Base-by-base conservation (phyloP, 306 rosid genomes). In the Dryas octopetala region DNA sequence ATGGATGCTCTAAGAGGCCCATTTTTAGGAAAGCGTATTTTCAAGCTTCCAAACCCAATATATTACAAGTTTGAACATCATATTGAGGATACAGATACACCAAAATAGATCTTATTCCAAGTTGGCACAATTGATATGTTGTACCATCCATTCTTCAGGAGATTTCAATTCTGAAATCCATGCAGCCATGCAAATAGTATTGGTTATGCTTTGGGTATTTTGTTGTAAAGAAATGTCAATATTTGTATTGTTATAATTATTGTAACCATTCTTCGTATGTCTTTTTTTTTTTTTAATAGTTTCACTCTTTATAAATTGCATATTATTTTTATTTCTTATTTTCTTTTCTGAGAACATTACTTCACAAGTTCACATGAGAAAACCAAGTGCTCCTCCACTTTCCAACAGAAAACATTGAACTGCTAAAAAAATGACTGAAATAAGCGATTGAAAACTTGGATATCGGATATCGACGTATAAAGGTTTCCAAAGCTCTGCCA, bases 21-120 rank as follows among this genome's bases (percentile, higher is more conserved):
- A 46, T 73, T 74, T 59, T 10, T 63, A 15, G 86, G 85, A 47
- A 76, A 76, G 55, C 85, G 51, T 16, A 71, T 53, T 48, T 88
- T 88, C 78, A 88, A 88, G 89, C 88, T 88, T 80, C 98, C 97
- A 16, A 79, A 78, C 46, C 81, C 87, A 40, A 7, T 83, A n/a
- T 81, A 76, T 76, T 79, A 80, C 85, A 85, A 40, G 71, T 74
- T 79, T 73, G 80, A 80, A 68, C 70, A 73, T 65, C 85, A 62
- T 68, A 63, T 40, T 47, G 67, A 49, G 68, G 74, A 41, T 54
- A 79, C 6, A 64, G 71, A 59, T 57, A 44, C 50, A 65, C 38
- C 84, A 28, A 50, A 23, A 14, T 74, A 79, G 76, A 48, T 41
- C 13, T 54, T 51, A 12, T 32, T 16, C 51, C 40, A 19, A 45